phyloP scores from a whole-genome alignment of 2,329 filamentous ascomycete species.

The Thielaviopsis populi region DNA sequence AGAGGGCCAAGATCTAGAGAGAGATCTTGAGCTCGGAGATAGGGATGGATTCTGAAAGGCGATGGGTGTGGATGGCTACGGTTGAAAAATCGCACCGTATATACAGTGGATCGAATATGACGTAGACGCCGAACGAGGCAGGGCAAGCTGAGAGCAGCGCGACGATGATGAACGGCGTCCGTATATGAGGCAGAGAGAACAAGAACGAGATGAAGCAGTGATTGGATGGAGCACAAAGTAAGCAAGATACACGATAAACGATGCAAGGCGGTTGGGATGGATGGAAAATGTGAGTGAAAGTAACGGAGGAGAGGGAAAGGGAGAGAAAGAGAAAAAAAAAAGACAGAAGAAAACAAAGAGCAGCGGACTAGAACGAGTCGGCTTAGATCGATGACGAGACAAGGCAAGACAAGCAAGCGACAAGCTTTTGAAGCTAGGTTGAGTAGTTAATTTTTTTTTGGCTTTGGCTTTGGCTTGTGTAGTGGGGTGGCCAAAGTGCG shows the following conservation, averaged over 20 bases:
- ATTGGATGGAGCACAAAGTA: too few species aligned
- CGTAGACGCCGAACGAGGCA: not conserved
- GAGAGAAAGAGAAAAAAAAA: not conserved
- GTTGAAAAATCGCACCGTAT: not conserved
- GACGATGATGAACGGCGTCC: not conserved
- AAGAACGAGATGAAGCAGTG: not conserved
- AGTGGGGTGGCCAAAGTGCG: not conserved
- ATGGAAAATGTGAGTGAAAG: not conserved
- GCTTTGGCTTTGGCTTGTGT: not conserved
- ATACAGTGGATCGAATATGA: slow-evolving; percentile 6
- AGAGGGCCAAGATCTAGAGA: slow-evolving; percentile 11
- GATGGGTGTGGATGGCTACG: not conserved
- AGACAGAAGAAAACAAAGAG: not conserved
- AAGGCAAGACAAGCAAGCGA: not conserved
- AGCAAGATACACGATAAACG: slow-evolving; percentile 11
- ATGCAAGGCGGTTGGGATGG: not conserved
- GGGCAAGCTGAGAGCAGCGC: too few species aligned
- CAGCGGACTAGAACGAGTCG: too few species aligned
- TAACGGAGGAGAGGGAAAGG: not conserved
- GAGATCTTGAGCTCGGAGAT: slow-evolving; percentile 7
- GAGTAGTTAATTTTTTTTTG: not conserved
- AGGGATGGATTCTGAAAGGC: not conserved
- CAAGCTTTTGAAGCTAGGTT: not conserved
- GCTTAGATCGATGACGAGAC: not conserved
- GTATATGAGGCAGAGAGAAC: slow-evolving; percentile 5